Conservation (phyloP, 2,329 filamentous ascomycete genomes). For the Biscogniauxia mediterranea region DNA sequence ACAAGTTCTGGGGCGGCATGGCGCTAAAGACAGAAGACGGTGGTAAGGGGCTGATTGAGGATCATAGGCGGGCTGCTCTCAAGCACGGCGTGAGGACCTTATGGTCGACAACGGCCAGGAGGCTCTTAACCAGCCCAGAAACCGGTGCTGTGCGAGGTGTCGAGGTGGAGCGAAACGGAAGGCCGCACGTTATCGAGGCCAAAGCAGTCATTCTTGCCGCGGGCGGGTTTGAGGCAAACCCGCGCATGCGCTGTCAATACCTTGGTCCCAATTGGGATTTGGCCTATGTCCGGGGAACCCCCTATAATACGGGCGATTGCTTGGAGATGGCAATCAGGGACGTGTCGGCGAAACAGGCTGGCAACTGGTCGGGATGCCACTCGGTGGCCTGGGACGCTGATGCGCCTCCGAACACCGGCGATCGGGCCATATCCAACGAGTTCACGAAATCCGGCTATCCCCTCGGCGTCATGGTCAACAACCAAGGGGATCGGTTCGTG, state of each 20-base stretch:
- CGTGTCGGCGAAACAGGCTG: slow-evolving; percentile 49
- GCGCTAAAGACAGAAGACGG: slow-evolving; percentile 36
- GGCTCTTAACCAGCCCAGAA: slow-evolving; percentile 35
- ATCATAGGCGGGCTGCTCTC: slow-evolving; percentile 44
- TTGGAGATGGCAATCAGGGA: slow-evolving; percentile 51
- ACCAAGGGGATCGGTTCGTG: slow-evolving; percentile 58
- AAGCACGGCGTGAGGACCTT: slow-evolving; percentile 42
- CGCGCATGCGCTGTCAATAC: slow-evolving; percentile 51
- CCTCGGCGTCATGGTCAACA: slow-evolving; percentile 63
- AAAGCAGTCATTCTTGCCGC: slow-evolving; percentile 50
- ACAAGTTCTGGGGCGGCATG: slow-evolving; percentile 67
- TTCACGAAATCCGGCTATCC: slow-evolving; percentile 70
- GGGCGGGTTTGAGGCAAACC: slow-evolving; percentile 63
- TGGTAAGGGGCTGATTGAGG: slow-evolving; percentile 46
- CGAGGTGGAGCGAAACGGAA: slow-evolving; percentile 14
- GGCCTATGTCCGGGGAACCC: slow-evolving; percentile 61
- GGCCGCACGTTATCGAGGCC: slow-evolving; percentile 27
- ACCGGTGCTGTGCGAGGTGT: slow-evolving; percentile 21
- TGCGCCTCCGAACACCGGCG: slow-evolving; percentile 51
- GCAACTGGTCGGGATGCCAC: slow-evolving; percentile 65
- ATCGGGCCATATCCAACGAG: slow-evolving; percentile 61
- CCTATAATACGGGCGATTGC: slow-evolving; percentile 61
- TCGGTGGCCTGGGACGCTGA: slow-evolving; percentile 65
- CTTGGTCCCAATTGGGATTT: slow-evolving; percentile 61
- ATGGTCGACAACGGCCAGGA: slow-evolving; percentile 46